A percentile compares a stretch with the other conserved stretches of the same genome.
phyloP scores from a whole-genome alignment of 2,329 filamentous ascomycete species.

The Fusarium algeriense region DNA sequence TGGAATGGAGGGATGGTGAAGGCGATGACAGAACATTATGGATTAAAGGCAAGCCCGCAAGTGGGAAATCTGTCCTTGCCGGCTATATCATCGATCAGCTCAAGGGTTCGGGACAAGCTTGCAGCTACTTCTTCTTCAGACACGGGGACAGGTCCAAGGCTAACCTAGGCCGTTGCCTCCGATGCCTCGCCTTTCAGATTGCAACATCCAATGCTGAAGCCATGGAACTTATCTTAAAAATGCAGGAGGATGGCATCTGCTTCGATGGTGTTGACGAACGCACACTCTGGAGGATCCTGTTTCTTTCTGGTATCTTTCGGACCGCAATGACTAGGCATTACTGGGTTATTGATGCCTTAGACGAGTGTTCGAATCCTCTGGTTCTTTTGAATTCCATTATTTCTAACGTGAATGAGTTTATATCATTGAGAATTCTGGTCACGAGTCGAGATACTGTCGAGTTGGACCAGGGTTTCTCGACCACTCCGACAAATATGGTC shows the following conservation, averaged over 20 bases:
- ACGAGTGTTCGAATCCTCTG: constrained; percentile 38
- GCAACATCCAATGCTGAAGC: constrained; percentile 35
- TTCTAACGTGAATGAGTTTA: constrained; percentile 33
- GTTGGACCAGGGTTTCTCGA: constrained; percentile 20
- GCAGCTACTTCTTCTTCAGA: constrained; percentile 48
- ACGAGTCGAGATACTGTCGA: constrained; percentile 48
- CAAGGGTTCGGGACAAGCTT: neutral
- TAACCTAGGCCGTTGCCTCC: constrained; percentile 42
- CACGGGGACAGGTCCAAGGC: constrained; percentile 41
- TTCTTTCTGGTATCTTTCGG: constrained; percentile 24
- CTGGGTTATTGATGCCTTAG: constrained; percentile 46
- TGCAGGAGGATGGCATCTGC: constrained; percentile 50
- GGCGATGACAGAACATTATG: constrained; percentile 20
- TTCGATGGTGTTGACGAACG: constrained; percentile 47
- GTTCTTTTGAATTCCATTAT: constrained; percentile 47
- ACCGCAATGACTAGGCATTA: constrained; percentile 44
- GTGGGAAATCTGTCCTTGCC: constrained; percentile 53
- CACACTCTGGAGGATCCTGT: constrained; percentile 41
- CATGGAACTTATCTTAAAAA: constrained; percentile 44
- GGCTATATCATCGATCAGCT: constrained; percentile 50
- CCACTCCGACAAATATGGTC: constrained; percentile 11
- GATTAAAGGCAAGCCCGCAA: constrained; percentile 48
- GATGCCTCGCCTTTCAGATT: constrained; percentile 51
- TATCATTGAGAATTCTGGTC: constrained; percentile 45
- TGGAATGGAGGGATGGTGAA: constrained; percentile 30